Base-by-base conservation (phyloP, 2,329 filamentous ascomycete genomes). In the Talaromyces pinophilus region DNA sequence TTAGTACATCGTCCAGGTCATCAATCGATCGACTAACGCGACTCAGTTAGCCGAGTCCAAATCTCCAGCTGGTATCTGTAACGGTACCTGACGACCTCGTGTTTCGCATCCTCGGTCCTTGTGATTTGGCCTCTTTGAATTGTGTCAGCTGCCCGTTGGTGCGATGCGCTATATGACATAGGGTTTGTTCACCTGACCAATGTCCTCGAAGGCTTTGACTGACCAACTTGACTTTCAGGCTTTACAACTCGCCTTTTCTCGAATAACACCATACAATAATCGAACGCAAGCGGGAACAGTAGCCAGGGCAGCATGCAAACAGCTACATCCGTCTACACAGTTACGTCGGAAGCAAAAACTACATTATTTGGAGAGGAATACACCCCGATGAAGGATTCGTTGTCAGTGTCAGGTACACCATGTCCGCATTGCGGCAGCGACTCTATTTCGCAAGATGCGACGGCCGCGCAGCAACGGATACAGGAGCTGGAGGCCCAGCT, bases 401-500 rank as follows among this genome's bases (percentile, higher is more conserved):
- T 28, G 44, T 46, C 52, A 30, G 46, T 42, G 52, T 62, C 65
- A 28, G 35, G 52, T 25, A 48, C 48, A 55, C 15, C 62, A 72
- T 81, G 80, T 72, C 77, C 80, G 52, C 74, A 76, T 57, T 82
- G 80, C 69, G 79, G 80, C 64, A 75, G 74, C 57, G 73, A 74
- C 35, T 68, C 72, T 28, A 69, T 72, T n/a, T 67, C 67, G 4
- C 67, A 71, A 10, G 65, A 72, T 19, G 70, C 70, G 54, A 69
- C 69, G 11, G 74, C 76, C 52, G 72, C 80, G 67, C 78, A 80
- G 70, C 76, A 75, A 67, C 73, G 80, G 59, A 79, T 84, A 67
- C 74, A 76, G 54, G 85, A 87, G 72, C 73, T 88, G 59, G 84
- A 88, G 73, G 80, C 82, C 46, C 84, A 88, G 72, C 80, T 87